A percentile compares a stretch with the other conserved stretches of the same genome.
phyloP scores from a whole-genome alignment of 768 basidiomycete genomes.

The Suillus clintonianus region DNA sequence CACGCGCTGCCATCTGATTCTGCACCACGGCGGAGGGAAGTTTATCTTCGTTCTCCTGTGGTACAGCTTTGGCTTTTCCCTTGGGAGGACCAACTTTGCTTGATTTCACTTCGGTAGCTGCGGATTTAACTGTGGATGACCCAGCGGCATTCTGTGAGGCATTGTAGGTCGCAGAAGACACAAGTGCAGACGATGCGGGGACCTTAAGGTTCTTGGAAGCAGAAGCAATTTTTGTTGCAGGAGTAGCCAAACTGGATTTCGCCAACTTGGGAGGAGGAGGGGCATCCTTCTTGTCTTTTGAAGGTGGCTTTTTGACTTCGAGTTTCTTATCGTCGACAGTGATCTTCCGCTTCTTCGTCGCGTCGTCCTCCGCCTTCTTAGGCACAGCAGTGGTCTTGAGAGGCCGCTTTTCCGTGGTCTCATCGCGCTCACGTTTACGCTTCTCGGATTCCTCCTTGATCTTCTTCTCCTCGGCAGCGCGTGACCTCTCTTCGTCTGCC shows the following conservation, averaged over 20 bases:
- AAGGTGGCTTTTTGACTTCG: constrained; percentile 61
- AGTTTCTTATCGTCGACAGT: constrained; percentile 57
- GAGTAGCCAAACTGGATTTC: constrained; percentile 31
- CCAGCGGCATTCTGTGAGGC: constrained; percentile 33
- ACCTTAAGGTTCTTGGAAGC: constrained; percentile 41
- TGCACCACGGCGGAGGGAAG: constrained; percentile 68
- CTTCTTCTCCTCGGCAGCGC: constrained; percentile 66
- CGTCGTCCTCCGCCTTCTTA: constrained; percentile 78
- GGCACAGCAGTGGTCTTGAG: constrained; percentile 42
- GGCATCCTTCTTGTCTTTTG: constrained; percentile 51
- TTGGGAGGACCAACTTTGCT: constrained; percentile 42
- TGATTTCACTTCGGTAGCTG: constrained; percentile 32
- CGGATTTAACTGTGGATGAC: constrained; percentile 31
- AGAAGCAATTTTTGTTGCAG: constrained; percentile 19
- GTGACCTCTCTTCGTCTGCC: constrained; percentile 73
- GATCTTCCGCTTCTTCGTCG: constrained; percentile 70
- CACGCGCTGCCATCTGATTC: constrained; percentile 70
- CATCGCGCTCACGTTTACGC: constrained; percentile 81
- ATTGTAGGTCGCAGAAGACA: constrained; percentile 43
- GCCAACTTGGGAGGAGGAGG: constrained; percentile 26
- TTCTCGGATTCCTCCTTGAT: constrained; percentile 73
- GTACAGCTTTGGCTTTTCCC: constrained; percentile 51
- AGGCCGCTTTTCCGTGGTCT: constrained; percentile 68
- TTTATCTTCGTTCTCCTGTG: constrained; percentile 48
- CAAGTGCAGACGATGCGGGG: constrained; percentile 33